Base-by-base conservation (phyloP, 805 yeast species). In the Teunomyces pallodes region DNA sequence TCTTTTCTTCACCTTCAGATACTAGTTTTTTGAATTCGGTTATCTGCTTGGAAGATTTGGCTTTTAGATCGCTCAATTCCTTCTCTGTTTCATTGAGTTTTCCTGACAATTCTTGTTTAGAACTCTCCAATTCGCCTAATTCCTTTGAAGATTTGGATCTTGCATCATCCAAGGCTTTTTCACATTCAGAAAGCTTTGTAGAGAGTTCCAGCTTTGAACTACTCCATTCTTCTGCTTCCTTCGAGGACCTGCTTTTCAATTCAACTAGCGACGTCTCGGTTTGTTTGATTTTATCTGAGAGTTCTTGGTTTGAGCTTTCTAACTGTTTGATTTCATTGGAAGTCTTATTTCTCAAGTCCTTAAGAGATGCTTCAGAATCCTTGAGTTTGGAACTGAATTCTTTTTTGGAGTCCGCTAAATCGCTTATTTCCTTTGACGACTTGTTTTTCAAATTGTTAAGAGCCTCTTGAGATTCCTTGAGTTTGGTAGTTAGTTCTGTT, bases 1-100 rank as follows among this genome's bases (percentile, higher is more conserved):
- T 56, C 27, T 69, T 69, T 4, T 46, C 46, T 40, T 70, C 67
- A 51, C 57, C 1, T 58, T 55, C 41, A n/a, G 41, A 38, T 20
- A 38, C 14, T 12, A 31, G 26, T 10, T 36, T 3, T 14, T 46
- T 36, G 16, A 44, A 36, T 5, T 17, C 32, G 6, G 13, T 13
- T 13, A 32, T 58, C 28, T 58, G 64, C 1, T 32, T 32, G 13
- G 16, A 8, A 16, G 35, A 32, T 14, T 9, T 32, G 14, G 17
- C 14, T 16, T 13, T 32, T 9, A 32, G 14, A 16, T 13, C 17
- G 14, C 16, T 32, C 4, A 32, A 32, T 32, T 32, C 16, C 9
- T 32, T 32, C 35, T n/a, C 16, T 10, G 35, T 32, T 16, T 32
- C 35, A 14, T 13, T 32, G 5, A 32, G 13, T 13, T 32, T 32